Percentiles rank a stretch among this genome's conserved stretches.
phyloP scores from a whole-genome alignment of 352 stramenopile species.

The Globisporangium abappressorium region DNA sequence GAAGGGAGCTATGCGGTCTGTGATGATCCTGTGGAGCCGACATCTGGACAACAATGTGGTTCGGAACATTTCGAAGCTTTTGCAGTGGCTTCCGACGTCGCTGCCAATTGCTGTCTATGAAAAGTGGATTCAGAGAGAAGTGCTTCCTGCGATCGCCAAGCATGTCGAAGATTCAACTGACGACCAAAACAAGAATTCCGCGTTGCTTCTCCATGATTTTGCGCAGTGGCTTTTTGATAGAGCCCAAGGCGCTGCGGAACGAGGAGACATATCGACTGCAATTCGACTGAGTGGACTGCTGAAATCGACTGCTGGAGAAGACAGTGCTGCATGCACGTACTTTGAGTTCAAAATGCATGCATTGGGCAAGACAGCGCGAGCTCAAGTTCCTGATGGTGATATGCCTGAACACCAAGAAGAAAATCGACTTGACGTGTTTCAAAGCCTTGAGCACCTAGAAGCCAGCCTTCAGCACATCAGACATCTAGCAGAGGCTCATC shows the following conservation, averaged over 20 bases:
- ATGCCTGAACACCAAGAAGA: slow-evolving; percentile 24
- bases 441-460: slow-evolving; percentile 30
- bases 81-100: slow-evolving; percentile 33
- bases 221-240: slow-evolving; percentile 32
- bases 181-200: not conserved
- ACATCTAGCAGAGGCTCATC: slow-evolving; percentile 37
- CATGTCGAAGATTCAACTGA: slow-evolving; percentile 17
- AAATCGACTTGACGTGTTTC: slow-evolving; percentile 14
- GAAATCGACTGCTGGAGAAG: slow-evolving; percentile 8
- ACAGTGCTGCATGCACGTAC: slow-evolving; percentile 7
- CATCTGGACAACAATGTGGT: slow-evolving; percentile 35
- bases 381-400: not conserved
- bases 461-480: slow-evolving; percentile 56
- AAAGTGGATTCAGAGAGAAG: slow-evolving; percentile 48
- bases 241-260: slow-evolving; percentile 24
- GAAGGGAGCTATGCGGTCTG: slow-evolving; percentile 47
- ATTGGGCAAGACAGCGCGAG: not conserved
- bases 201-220: slow-evolving; percentile 24
- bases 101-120: slow-evolving; percentile 48
- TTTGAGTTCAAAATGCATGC: slow-evolving; percentile 28
- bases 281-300: slow-evolving; percentile 34
- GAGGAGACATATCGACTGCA: slow-evolving; percentile 27
- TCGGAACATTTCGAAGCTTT: slow-evolving; percentile 32
- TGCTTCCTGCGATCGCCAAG: slow-evolving; percentile 43
- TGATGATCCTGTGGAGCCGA: slow-evolving; percentile 53